Evolutionary conservation across 2,329 filamentous ascomycete genomes (phyloP).

Genomic region (Coniochaeta hoffmannii): DNA sequence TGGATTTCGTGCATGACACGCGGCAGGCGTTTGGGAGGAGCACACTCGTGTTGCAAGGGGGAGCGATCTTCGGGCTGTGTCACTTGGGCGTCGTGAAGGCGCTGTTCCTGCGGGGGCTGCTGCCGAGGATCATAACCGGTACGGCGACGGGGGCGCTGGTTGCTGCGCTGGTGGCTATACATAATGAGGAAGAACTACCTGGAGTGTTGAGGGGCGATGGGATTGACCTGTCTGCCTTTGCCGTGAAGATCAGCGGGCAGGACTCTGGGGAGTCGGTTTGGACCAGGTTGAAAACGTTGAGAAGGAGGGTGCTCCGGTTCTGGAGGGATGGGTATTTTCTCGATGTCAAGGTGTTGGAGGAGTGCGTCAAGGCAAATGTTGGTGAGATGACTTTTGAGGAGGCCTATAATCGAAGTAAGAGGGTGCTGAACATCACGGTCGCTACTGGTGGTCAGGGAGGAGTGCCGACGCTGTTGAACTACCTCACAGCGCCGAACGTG

Average conservation of each 20-base stretch:
- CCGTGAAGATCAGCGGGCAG: conserved; percentile 26
- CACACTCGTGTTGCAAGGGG: conserved; percentile 79
- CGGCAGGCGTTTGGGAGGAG: conserved; percentile 82
- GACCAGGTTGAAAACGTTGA: conserved; percentile 49
- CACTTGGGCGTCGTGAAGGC: conserved; percentile 89
- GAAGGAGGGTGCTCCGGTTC: conserved; percentile 62
- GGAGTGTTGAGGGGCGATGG: conserved; percentile 68
- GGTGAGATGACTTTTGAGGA: conserved; percentile 91
- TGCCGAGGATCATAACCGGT: conserved; percentile 86
- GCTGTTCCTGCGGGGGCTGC: conserved; percentile 67
- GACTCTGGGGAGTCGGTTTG: conserved; percentile 26
- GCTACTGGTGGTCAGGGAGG: conserved; percentile 67
- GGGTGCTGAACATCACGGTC: conserved; percentile 87
- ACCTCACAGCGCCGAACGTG: conserved; percentile 87
- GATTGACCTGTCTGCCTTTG: conserved; percentile 78
- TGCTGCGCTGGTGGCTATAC: conserved; percentile 78
- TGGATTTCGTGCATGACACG: conserved; percentile 81
- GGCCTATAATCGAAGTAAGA: conserved; percentile 77
- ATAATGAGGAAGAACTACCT: conserved; percentile 78
- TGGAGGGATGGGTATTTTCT: conserved; percentile 73
- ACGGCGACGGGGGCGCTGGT: conserved; percentile 87
- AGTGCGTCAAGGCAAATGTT: conserved; percentile 77
- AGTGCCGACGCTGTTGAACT: conserved; percentile 80
- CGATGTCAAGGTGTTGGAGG: conserved; percentile 73
- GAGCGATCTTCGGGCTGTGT: conserved; percentile 84